Evolutionary conservation across 2,329 filamentous ascomycete genomes (phyloP).

Genomic region (Neonectria neomacrospora): DNA sequence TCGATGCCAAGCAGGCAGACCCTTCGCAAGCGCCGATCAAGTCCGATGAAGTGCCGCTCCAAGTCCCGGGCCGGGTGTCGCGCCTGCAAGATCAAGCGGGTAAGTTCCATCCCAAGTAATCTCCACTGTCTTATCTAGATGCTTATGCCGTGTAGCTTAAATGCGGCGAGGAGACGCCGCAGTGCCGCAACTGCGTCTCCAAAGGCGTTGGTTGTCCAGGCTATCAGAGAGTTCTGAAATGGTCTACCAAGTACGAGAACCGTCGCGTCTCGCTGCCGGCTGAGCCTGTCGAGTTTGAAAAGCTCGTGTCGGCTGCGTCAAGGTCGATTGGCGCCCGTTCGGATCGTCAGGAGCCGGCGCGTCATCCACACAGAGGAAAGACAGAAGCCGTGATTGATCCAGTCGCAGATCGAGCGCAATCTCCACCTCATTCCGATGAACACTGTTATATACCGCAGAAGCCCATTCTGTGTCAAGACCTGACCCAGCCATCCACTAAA

Average conservation of each 20-base stretch:
- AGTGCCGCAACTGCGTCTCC: constrained; percentile 36
- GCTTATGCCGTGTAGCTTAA: constrained; percentile 33
- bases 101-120: constrained; percentile 7
- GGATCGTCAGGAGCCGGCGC: neutral
- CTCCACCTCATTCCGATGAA: neutral
- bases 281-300: constrained; percentile 24
- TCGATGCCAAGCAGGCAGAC: constrained; percentile 8
- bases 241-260: constrained; percentile 40
- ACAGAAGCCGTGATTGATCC: no score
- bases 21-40: neutral
- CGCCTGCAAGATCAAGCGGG: constrained; percentile 34
- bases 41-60: constrained; percentile 16
- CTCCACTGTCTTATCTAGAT: neutral
- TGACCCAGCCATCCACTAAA: constrained; percentile 33
- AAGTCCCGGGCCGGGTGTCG: constrained; percentile 31
- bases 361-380: neutral
- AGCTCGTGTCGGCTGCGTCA: constrained; percentile 16
- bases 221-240: constrained; percentile 35
- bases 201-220: constrained; percentile 40
- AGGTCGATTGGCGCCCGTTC: constrained; percentile 1
- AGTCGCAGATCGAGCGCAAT: neutral
- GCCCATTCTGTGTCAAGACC: constrained; percentile 23
- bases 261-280: neutral
- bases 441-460: neutral
- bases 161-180: constrained; percentile 42